Evolutionary conservation across 2,329 filamentous ascomycete genomes (phyloP).

Genomic region (Pestalotiopsis sp.): DNA sequence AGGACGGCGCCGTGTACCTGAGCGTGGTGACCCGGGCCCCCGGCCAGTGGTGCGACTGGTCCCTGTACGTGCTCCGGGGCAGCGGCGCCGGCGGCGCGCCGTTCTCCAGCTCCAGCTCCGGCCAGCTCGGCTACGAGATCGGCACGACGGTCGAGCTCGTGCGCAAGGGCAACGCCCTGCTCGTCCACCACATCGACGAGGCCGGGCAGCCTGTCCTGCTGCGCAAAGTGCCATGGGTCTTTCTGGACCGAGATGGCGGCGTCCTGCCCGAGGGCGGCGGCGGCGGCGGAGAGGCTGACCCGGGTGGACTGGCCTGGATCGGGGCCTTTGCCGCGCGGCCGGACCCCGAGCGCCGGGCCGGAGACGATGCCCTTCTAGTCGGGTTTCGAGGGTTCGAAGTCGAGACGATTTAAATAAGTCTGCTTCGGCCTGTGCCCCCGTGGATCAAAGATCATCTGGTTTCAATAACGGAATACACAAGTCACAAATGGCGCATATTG

Average conservation of each 20-base stretch:
- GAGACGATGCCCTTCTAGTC: not conserved
- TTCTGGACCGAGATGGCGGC: not conserved
- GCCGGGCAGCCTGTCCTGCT: not conserved
- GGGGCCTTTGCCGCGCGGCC: slow-evolving; percentile 2
- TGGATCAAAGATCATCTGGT: too few species aligned
- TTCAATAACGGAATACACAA: not conserved
- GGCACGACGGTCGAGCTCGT: not conserved
- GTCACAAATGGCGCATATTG: not conserved
- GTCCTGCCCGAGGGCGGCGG: not conserved
- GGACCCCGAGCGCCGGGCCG: slow-evolving; percentile 2
- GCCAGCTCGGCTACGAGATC: not conserved
- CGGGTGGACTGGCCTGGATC: not conserved
- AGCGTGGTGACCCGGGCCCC: not conserved
- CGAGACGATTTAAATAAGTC: not conserved
- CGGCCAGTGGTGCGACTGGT: slow-evolving; percentile 3
- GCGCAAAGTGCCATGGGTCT: not conserved
- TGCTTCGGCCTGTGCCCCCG: too few species aligned
- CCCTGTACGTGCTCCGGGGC: not conserved
- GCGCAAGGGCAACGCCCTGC: not conserved
- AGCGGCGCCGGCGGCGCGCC: not conserved
- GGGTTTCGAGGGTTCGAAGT: not conserved
- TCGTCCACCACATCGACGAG: not conserved
- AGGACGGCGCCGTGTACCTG: slow-evolving; percentile 2
- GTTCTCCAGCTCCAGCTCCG: not conserved
- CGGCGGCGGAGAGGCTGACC: not conserved